Conservation (phyloP, 441 rosid genomes). For the Cnidoscolus chayamansa region DNA sequence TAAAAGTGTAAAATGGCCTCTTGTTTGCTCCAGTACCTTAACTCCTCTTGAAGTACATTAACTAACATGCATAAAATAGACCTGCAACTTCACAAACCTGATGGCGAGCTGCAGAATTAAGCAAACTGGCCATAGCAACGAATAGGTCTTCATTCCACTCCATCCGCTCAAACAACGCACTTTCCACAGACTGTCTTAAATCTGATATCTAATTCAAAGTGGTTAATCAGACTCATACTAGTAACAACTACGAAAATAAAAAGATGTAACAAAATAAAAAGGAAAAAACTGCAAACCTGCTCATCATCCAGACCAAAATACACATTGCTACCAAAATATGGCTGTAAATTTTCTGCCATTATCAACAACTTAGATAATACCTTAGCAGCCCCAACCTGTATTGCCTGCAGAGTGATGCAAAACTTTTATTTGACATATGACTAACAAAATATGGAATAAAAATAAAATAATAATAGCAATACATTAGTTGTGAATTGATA, state of each 20-base stretch:
- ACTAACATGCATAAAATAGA: not conserved
- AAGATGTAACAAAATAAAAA: constrained; percentile 18
- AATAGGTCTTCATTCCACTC: constrained; percentile 60
- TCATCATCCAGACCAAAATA: constrained; percentile 69
- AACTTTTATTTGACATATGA: not conserved
- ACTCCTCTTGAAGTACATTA: too few species aligned
- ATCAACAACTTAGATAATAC: constrained; percentile 59
- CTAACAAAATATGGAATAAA: not conserved
- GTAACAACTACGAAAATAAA: constrained; percentile 7
- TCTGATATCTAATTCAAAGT: constrained; percentile 58
- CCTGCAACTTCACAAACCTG: constrained; percentile 50
- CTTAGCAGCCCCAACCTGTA: constrained; percentile 72
- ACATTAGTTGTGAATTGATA: not conserved
- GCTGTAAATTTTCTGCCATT: constrained; percentile 56
- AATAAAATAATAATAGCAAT: not conserved
- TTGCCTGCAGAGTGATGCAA: constrained; percentile 40
- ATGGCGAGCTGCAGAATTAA: constrained; percentile 69
- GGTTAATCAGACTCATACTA: constrained; percentile 24
- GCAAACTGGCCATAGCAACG: constrained; percentile 55
- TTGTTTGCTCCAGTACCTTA: too few species aligned
- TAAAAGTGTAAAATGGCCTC: too few species aligned
- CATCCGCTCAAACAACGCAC: constrained; percentile 45
- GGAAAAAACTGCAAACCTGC: constrained; percentile 50
- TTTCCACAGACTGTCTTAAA: constrained; percentile 45
- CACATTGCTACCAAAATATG: constrained; percentile 43